phyloP scores from a whole-genome alignment of 2,329 filamentous ascomycete species.

The Sporothrix mexicana region DNA sequence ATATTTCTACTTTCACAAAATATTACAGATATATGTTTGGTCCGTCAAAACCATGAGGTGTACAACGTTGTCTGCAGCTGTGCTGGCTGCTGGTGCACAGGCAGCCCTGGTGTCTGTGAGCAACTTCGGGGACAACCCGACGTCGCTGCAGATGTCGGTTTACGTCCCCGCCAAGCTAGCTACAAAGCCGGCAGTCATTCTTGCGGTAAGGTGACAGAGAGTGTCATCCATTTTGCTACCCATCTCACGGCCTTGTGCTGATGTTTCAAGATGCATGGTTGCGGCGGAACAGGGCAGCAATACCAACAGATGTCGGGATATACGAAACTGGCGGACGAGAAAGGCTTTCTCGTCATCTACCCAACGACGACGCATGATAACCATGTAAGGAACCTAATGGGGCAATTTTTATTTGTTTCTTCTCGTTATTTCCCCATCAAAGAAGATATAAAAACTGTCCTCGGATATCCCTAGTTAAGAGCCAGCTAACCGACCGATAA shows the following conservation, averaged over 20 bases:
- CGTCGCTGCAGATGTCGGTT: constrained; percentile 26
- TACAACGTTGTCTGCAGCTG: neutral
- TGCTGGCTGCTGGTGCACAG: constrained; percentile 32
- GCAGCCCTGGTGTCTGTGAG: constrained; percentile 41
- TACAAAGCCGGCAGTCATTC: constrained; percentile 30
- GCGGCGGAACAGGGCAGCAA: constrained; percentile 20
- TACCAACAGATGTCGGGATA: constrained; percentile 22
- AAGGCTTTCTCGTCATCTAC: constrained; percentile 31
- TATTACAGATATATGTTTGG: neutral
- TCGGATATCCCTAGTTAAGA: too few species aligned
- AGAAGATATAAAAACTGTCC: too few species aligned
- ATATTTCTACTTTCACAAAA: neutral
- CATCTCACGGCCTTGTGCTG: neutral
- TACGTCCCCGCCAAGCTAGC: constrained; percentile 32
- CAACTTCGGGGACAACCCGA: constrained; percentile 29
- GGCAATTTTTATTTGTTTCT: neutral
- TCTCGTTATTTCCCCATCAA: too few species aligned
- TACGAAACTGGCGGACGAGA: constrained; percentile 14
- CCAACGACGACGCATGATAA: constrained; percentile 45
- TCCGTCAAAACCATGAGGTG: neutral
- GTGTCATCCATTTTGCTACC: neutral
- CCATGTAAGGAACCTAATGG: constrained; percentile 19
- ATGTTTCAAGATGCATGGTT: neutral
- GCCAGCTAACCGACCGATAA: constrained; percentile 36
- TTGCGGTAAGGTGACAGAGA: constrained; percentile 21